These are phyloP conservation scores for Penicillium sp. DNA, from an alignment of 2,329 filamentous ascomycete species.

Conservation along the genomic window DNA sequence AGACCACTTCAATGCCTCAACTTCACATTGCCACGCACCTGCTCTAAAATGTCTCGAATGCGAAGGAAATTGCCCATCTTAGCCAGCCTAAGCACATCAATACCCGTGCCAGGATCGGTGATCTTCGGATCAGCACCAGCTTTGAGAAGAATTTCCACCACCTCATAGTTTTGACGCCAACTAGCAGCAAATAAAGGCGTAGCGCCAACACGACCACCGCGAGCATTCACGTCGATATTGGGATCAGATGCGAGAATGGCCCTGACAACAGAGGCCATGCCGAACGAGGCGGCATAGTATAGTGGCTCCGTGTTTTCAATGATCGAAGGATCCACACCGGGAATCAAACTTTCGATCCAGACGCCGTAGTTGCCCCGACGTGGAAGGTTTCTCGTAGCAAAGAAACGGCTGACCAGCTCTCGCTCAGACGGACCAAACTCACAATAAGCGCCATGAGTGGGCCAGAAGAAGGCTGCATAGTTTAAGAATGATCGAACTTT, in stretches of 20 bases:
- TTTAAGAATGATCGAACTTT: conserved; percentile 13
- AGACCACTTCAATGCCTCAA: not conserved
- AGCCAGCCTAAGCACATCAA: conserved; percentile 12
- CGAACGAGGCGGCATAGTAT: conserved; percentile 26
- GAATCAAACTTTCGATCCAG: conserved; percentile 20
- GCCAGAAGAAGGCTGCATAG: conserved; percentile 23
- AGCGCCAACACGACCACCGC: conserved; percentile 19
- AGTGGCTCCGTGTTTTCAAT: conserved; percentile 22
- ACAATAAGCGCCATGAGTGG: conserved; percentile 12
- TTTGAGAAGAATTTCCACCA: conserved; percentile 17
- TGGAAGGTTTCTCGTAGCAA: conserved; percentile 15
- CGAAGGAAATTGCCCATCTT: conserved; percentile 5
- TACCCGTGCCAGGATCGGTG: conserved; percentile 14
- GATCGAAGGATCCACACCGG: not conserved
- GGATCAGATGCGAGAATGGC: conserved; percentile 19
- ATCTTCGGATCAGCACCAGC: conserved; percentile 25
- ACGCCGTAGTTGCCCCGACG: conserved; percentile 21
- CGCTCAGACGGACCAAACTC: conserved; percentile 5
- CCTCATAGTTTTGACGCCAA: conserved; percentile 17
- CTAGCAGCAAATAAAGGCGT: conserved; percentile 23
- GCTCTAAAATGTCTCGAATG: conserved; percentile 16
- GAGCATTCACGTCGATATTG: conserved; percentile 21
- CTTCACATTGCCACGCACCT: not conserved
- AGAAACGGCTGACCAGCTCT: conserved; percentile 16
- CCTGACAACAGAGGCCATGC: conserved; percentile 20